phyloP scores from a whole-genome alignment of 169 alveolate genomes.

The Cystoisospora suis region DNA sequence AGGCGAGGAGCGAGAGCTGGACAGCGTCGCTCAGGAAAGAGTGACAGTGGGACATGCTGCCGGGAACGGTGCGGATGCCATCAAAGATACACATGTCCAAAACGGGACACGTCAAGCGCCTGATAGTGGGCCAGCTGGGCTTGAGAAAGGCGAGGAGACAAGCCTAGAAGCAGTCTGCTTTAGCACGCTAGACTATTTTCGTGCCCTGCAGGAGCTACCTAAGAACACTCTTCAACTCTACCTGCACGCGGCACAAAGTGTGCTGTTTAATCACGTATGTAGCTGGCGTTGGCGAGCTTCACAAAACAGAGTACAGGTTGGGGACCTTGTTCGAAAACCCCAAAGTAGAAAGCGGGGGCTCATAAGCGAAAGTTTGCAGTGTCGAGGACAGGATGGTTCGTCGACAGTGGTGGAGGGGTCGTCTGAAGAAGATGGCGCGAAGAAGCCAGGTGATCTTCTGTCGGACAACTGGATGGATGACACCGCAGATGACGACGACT shows the following conservation, averaged over 20 bases:
- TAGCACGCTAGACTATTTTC: background rate
- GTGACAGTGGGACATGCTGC: background rate
- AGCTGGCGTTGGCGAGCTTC: constrained; percentile 5
- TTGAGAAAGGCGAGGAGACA: background rate
- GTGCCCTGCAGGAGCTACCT: constrained; percentile 38
- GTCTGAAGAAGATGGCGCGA: background rate
- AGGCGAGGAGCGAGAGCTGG: background rate
- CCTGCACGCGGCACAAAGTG: constrained; percentile 37
- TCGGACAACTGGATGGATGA: background rate
- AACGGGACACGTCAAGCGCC: too few species aligned
- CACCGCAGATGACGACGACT: background rate
- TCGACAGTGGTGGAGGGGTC: background rate
- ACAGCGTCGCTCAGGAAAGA: background rate
- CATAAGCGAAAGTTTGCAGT: too few species aligned
- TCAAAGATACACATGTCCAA: too few species aligned
- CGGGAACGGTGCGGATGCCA: background rate
- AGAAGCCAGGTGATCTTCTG: background rate
- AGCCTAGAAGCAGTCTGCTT: background rate
- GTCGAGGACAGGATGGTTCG: background rate
- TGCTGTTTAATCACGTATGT: constrained; percentile 2
- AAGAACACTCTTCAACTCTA: constrained; percentile 16
- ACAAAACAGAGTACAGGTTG: constrained; percentile 8
- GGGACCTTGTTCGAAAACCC: constrained; percentile 29
- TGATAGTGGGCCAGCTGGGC: too few species aligned
- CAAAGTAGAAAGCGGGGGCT: too few species aligned